phyloP scores from a whole-genome alignment of 2,329 filamentous ascomycete genomes.

The Pseudogymnoascus verrucosus region DNA sequence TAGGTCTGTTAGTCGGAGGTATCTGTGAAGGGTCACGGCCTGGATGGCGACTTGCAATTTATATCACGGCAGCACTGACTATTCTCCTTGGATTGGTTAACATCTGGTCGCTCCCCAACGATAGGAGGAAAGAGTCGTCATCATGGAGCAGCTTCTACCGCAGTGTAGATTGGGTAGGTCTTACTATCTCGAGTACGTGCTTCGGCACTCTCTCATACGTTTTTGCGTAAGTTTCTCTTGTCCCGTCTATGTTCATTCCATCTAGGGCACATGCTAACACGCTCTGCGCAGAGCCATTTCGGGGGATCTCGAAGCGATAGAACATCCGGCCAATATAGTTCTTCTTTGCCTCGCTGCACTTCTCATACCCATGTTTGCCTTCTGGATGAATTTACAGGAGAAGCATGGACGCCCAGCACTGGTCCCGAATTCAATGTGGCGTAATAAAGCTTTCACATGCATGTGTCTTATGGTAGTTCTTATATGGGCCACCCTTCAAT shows the following conservation, averaged over 20 bases:
- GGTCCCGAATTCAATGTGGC: conserved; percentile 30
- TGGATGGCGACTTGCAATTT: neutral
- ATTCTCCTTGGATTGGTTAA: neutral
- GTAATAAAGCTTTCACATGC: conserved; percentile 23
- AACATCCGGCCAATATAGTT: conserved; percentile 20
- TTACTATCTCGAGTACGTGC: neutral
- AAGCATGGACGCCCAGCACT: conserved; percentile 21
- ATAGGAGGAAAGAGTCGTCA: neutral
- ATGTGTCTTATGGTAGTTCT: conserved; percentile 29
- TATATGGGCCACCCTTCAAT: conserved; percentile 19
- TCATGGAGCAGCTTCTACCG: neutral
- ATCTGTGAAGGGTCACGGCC: neutral
- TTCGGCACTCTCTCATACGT: neutral
- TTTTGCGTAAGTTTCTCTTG: neutral
- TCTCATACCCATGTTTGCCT: conserved; percentile 21
- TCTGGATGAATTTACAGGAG: conserved; percentile 24
- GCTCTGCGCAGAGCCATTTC: neutral
- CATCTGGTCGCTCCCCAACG: neutral
- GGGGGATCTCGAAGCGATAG: conserved; percentile 4
- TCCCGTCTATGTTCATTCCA: neutral
- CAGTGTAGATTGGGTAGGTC: conserved; percentile 4
- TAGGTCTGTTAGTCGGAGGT: neutral
- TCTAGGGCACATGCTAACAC: neutral
- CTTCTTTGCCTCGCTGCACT: conserved; percentile 22
- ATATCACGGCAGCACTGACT: neutral